Evolutionary conservation across 768 basidiomycete genomes (phyloP), one percentile per base, ranked within the genome.

Genomic region (Cyathus striatus): DNA sequence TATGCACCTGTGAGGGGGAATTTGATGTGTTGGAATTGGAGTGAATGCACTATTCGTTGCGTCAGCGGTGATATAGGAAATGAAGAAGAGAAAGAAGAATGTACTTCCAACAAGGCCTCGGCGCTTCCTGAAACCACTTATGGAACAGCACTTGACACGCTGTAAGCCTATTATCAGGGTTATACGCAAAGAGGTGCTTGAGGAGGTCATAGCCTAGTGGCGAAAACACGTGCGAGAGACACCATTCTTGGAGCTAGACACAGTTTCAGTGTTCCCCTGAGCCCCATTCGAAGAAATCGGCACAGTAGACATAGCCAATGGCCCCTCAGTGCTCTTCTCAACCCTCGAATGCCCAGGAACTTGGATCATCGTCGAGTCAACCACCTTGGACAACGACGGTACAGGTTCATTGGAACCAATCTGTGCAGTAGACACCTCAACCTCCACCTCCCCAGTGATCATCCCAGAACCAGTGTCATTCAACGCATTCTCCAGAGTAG

Each of bases 101-200:
- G 50, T 50, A 96, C 94, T 95, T 92, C 59, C 72, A 73, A 14
- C 86, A 87, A 2, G 94, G 90, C 34, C 73, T 74, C 6, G 92
- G 91, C 6, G 94, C 94, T 57, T 95, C 91, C 18, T 78, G 75
- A 61, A 98, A 99, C 92, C 94, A 99, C 49, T 76, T 76, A 60
- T 97, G 94, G 16, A 69, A 70, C 1, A 99, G 68, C 0, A 91
- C 87, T 47, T 89, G 81, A 49, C 76, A 74, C 0, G 93, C 91
- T 0, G 84, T 92, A 32, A 97, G 75, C 23, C 96, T 73, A 47
- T 73, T 79, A 53, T 88, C 86, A 1, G 95, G 95, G 62, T 97
- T 90, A 65, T 93, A 98, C 7, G 78, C 76, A 59, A 99, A 95
- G 26, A 98, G 72, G 45, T 80, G 75, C 12, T 76, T 75, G n/a